Conservation (phyloP, 2,329 filamentous ascomycete genomes). For the Reticulascus tulasneorum region DNA sequence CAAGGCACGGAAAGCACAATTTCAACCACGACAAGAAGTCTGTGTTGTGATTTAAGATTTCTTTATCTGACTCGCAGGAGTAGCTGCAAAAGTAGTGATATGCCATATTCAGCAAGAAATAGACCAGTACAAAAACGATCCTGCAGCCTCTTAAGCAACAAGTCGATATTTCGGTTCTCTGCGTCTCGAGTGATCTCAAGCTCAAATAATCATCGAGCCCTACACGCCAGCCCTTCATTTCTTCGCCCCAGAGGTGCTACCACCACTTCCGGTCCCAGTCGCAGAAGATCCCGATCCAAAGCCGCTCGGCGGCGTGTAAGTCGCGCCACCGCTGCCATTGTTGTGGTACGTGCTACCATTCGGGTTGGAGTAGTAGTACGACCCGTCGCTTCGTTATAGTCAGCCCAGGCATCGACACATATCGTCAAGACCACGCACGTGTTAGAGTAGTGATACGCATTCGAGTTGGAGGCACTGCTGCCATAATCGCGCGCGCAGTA, state of each 20-base stretch:
- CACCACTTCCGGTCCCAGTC: constrained; percentile 17
- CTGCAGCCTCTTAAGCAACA: no score
- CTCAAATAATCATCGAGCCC: neutral
- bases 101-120: no score
- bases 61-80: no score
- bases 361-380: constrained; percentile 71
- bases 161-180: no score
- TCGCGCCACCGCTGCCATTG: constrained; percentile 51
- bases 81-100: no score
- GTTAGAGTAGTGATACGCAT: constrained; percentile 68
- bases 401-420: neutral
- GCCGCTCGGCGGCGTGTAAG: constrained; percentile 56
- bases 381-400: constrained; percentile 46
- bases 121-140: no score
- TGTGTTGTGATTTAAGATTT: no score
- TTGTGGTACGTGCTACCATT: constrained; percentile 68
- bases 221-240: neutral
- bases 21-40: no score
- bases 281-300: constrained; percentile 19
- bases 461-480: constrained; percentile 48
- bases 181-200: no score
- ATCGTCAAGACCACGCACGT: constrained; percentile 29
- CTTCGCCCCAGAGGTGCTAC: constrained; percentile 9
- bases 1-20: no score
- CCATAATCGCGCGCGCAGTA: constrained; percentile 64